Evolutionary conservation across 805 yeast genomes (phyloP).

Genomic region (Candida suzukii): DNA sequence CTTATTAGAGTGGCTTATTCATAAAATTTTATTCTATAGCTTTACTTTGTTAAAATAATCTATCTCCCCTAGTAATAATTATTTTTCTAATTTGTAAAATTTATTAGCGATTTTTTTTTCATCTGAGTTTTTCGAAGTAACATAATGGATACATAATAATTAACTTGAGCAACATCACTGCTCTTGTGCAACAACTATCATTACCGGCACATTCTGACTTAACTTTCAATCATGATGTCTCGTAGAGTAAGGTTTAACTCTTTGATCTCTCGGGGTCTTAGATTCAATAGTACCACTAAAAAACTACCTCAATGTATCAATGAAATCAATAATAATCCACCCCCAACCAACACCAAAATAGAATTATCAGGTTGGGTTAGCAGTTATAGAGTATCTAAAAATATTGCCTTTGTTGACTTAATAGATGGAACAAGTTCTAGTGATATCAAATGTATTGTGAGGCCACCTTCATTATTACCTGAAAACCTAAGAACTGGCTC

Average conservation of each 20-base stretch:
- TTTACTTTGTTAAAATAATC: neutral
- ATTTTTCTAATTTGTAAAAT: too few species aligned
- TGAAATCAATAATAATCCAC: slow-evolving; percentile 28
- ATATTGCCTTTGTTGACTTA: slow-evolving; percentile 72
- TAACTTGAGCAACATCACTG: too few species aligned
- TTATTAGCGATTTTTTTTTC: too few species aligned
- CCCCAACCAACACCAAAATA: slow-evolving; percentile 27
- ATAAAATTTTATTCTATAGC: neutral
- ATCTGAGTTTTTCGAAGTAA: too few species aligned
- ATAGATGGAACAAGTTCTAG: slow-evolving; percentile 65
- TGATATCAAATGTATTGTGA: slow-evolving; percentile 50
- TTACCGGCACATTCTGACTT: too few species aligned
- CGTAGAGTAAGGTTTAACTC: neutral
- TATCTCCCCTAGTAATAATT: too few species aligned
- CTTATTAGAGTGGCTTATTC: slow-evolving; percentile 47
- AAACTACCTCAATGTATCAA: slow-evolving; percentile 11
- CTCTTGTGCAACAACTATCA: too few species aligned
- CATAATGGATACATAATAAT: too few species aligned
- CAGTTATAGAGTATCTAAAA: slow-evolving; percentile 65
- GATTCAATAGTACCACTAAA: slow-evolving; percentile 11
- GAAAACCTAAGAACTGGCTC: slow-evolving; percentile 31
- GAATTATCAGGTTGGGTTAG: slow-evolving; percentile 69
- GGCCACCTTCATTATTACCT: slow-evolving; percentile 27
- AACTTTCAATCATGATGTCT: too few species aligned
- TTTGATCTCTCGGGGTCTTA: neutral